Conservation (phyloP, 2,329 filamentous ascomycete genomes). For the Chaetomium olivaceum region DNA sequence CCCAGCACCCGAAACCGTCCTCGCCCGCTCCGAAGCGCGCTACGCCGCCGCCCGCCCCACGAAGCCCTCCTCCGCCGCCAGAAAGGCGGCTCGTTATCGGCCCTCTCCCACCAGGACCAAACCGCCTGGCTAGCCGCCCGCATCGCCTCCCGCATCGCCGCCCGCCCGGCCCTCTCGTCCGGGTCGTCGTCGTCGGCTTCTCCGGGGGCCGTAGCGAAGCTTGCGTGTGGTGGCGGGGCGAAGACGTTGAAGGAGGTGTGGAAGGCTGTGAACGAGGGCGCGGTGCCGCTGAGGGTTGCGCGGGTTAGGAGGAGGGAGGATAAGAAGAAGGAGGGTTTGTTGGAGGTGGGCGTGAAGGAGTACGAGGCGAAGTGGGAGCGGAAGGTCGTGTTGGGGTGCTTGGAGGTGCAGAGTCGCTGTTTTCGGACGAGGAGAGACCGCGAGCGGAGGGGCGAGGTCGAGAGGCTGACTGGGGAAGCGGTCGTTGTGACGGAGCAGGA, state of each 20-base stretch:
- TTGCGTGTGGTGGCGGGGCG: conserved; percentile 38
- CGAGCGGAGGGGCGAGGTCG: conserved; percentile 26
- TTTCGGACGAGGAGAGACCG: conserved; percentile 45
- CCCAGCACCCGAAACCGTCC: conserved; percentile 48
- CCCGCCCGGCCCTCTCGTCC: conserved; percentile 30
- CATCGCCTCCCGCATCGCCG: conserved; percentile 46
- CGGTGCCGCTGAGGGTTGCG: conserved; percentile 50
- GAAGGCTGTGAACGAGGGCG: conserved; percentile 56
- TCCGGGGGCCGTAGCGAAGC: conserved; percentile 21
- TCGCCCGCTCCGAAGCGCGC: conserved; percentile 49
- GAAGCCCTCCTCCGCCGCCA: conserved; percentile 43
- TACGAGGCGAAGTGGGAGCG: conserved; percentile 47
- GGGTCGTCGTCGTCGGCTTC: neutral
- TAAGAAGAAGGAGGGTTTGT: conserved; percentile 47
- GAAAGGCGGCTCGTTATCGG: conserved; percentile 39
- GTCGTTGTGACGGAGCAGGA: conserved; percentile 42
- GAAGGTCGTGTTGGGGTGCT: conserved; percentile 45
- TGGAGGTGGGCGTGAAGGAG: conserved; percentile 42
- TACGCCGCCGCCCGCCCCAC: conserved; percentile 53
- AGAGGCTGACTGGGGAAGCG: conserved; percentile 29
- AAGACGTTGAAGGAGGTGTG: conserved; percentile 60
- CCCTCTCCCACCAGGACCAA: conserved; percentile 51
- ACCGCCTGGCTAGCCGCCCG: conserved; percentile 51
- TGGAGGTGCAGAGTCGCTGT: conserved; percentile 47
- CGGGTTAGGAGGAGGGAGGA: conserved; percentile 38